Evolutionary conservation across 176 grass and related monocot genomes (phyloP).

Genomic region (Olyra latifolia): DNA sequence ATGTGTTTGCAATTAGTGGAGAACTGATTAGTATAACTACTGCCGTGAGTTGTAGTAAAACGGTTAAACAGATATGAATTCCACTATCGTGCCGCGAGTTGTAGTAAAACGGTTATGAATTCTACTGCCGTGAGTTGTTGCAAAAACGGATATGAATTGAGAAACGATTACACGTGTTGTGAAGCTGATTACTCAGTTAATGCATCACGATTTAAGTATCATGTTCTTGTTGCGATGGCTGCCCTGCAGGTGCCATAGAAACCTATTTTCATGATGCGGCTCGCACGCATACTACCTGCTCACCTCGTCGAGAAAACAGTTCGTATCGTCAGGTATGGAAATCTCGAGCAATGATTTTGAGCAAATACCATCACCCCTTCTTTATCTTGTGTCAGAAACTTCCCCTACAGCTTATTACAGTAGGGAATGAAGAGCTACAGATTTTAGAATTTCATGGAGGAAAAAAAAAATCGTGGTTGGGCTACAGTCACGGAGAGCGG

Average conservation of each 20-base stretch:
- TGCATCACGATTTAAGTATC: no score
- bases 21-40: neutral
- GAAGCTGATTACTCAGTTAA: neutral
- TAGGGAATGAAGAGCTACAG: neutral
- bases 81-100: no score
- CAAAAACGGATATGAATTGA: neutral
- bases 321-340: neutral
- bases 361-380: neutral
- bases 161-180: neutral
- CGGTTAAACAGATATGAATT: no score
- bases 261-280: no score
- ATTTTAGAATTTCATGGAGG: neutral
- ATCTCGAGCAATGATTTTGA: neutral
- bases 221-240: neutral
- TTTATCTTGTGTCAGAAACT: slow-evolving; percentile 5
- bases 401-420: neutral
- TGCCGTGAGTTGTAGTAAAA: neutral
- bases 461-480: neutral
- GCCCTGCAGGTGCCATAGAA: no score
- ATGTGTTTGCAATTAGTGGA: no score
- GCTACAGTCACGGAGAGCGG: slow-evolving; percentile 1
- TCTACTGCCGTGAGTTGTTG: no score
- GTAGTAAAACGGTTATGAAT: no score
- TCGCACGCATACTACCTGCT: no score
- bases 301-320: no score